Evolutionary conservation across 2,329 filamentous ascomycete species (phyloP).

Genomic region (Ophiostoma tasmaniense): DNA sequence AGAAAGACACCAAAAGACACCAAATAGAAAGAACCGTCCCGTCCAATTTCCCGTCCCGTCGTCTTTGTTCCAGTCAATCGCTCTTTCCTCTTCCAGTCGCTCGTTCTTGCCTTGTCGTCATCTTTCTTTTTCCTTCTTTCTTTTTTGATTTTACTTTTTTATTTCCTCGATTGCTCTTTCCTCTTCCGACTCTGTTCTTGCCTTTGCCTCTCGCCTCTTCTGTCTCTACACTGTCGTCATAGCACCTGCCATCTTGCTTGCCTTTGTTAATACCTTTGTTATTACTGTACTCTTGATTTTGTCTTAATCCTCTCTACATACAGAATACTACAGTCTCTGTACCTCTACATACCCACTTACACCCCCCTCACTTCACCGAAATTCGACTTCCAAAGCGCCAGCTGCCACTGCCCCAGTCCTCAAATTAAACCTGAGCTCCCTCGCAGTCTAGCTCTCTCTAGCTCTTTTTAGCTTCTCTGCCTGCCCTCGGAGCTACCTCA

Average conservation of each 20-base stretch:
- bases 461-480: neutral
- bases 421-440: conserved; percentile 15
- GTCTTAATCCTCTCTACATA: too few relatives aligned
- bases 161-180: neutral
- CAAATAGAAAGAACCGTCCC: neutral
- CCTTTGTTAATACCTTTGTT: neutral
- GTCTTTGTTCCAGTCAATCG: neutral
- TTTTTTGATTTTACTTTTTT: too few relatives aligned
- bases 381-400: conserved; percentile 10
- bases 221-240: neutral
- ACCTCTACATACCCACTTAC: neutral
- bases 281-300: neutral
- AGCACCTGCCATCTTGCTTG: neutral
- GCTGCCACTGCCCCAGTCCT: conserved; percentile 8
- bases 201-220: neutral
- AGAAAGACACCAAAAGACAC: neutral
- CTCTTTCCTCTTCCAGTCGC: neutral
- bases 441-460: conserved; percentile 1
- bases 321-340: too few relatives aligned
- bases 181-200: neutral
- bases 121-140: neutral
- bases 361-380: conserved; percentile 13
- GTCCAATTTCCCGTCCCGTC: neutral
- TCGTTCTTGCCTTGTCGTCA: neutral
- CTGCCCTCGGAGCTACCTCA: neutral